A percentile compares a stretch with the other conserved stretches of the same genome.
These are phyloP conservation scores for Penstemon davidsonii DNA, from an alignment of 257 asterid species.

Conservation along the genomic window DNA sequence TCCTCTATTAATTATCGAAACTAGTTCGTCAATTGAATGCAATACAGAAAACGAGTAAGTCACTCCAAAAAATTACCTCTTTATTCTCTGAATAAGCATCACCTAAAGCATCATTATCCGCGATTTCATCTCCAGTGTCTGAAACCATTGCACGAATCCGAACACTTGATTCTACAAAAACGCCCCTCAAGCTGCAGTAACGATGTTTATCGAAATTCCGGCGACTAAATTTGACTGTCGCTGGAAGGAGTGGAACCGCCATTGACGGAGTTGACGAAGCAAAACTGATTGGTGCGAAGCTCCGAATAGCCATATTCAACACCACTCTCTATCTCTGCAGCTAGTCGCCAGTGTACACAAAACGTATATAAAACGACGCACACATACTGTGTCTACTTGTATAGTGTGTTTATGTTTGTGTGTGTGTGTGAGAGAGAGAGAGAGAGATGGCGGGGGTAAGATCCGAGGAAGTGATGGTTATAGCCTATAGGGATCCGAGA, in stretches of 20 bases:
- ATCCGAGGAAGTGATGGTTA: constrained; percentile 12
- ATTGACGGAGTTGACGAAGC: constrained; percentile 22
- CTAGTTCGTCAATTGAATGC: not conserved
- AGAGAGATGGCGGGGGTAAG: not conserved
- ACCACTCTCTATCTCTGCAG: not conserved
- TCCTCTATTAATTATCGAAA: not conserved
- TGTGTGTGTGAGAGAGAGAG: not conserved
- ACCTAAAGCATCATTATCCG: constrained; percentile 18
- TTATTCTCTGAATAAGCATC: constrained; percentile 7
- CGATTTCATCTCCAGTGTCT: constrained; percentile 27
- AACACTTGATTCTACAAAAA: constrained; percentile 17
- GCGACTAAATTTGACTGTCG: constrained; percentile 21
- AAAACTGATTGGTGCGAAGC: constrained; percentile 25
- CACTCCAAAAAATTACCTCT: constrained; percentile 19
- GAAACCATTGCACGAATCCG: constrained; percentile 25
- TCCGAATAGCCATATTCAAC: constrained; percentile 34
- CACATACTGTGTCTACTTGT: too few species aligned
- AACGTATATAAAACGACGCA: not conserved
- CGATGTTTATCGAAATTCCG: constrained; percentile 14
- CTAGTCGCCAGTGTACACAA: not conserved
- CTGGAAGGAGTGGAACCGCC: constrained; percentile 27
- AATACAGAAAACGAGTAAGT: not conserved
- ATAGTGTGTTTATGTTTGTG: not conserved
- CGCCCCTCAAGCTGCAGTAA: constrained; percentile 27
- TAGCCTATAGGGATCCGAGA: constrained; percentile 6